Conservation (phyloP, 768 basidiomycete genomes). For the Pleurotus platypus region DNA sequence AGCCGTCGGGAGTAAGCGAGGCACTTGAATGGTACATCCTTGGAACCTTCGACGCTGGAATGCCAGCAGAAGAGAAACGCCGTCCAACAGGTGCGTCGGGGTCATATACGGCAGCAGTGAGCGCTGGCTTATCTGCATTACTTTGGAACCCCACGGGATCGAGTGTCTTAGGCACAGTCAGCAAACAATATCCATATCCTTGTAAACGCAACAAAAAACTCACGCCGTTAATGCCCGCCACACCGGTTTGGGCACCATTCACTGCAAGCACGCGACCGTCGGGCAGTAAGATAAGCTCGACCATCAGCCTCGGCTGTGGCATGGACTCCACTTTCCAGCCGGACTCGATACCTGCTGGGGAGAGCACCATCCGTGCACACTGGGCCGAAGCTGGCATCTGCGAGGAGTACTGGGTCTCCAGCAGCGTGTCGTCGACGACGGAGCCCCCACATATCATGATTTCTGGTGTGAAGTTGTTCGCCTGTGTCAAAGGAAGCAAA, state of each 20-base stretch:
- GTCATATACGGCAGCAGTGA: conserved; percentile 28
- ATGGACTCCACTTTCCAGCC: conserved; percentile 47
- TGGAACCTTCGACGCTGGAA: conserved; percentile 25
- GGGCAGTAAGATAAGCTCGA: conserved; percentile 32
- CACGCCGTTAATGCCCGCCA: conserved; percentile 33
- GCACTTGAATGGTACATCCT: conserved; percentile 33
- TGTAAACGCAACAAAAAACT: conserved; percentile 4
- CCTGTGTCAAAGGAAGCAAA: conserved; percentile 32
- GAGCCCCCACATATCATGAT: conserved; percentile 46
- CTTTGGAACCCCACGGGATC: conserved; percentile 10
- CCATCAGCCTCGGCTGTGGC: conserved; percentile 36
- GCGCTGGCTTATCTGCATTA: conserved; percentile 33
- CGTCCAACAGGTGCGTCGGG: conserved; percentile 22
- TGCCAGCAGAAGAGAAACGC: conserved; percentile 25
- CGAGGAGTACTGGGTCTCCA: conserved; percentile 24
- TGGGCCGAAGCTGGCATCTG: conserved; percentile 37
- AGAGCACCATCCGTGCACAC: conserved; percentile 38
- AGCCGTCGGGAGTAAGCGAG: conserved; percentile 25
- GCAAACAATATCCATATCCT: conserved; percentile 13
- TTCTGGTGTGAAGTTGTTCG: conserved; percentile 37
- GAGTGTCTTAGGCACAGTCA: conserved; percentile 23
- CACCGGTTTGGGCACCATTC: conserved; percentile 39
- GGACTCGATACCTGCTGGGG: conserved; percentile 34
- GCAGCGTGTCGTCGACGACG: conserved; percentile 25
- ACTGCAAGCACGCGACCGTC: conserved; percentile 38